Evolutionary conservation across 768 basidiomycete species (phyloP).

Genomic region (Suillus clintonianus): DNA sequence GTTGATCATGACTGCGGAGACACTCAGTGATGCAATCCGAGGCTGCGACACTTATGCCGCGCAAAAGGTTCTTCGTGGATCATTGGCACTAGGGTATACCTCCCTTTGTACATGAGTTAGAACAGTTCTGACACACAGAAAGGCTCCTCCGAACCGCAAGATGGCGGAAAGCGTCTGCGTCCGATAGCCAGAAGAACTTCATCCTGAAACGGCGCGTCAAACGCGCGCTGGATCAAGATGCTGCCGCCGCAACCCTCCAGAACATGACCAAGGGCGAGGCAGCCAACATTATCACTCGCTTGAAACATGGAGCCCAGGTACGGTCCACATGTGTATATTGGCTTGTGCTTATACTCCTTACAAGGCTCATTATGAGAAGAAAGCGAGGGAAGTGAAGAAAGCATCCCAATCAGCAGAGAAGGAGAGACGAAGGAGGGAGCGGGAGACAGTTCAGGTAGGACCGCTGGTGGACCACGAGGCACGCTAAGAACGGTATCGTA

Average conservation of each 20-base stretch:
- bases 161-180: conserved; percentile 67
- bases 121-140: conserved; percentile 6
- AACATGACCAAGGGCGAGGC: conserved; percentile 77
- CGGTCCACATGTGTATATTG: conserved; percentile 2
- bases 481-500: background rate
- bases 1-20: conserved; percentile 52
- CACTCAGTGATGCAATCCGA: conserved; percentile 60
- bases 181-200: conserved; percentile 58
- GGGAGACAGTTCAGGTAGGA: conserved; percentile 65
- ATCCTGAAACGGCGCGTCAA: conserved; percentile 53
- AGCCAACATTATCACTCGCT: conserved; percentile 73
- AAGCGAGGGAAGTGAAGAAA: conserved; percentile 43
- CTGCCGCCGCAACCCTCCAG: conserved; percentile 30
- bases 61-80: conserved; percentile 55
- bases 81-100: conserved; percentile 51
- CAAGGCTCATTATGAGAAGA: conserved; percentile 61
- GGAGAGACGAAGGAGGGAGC: conserved; percentile 51
- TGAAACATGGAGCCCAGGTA: conserved; percentile 78
- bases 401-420: conserved; percentile 38
- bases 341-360: conserved; percentile 1
- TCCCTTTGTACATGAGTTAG: conserved; percentile 6
- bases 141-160: conserved; percentile 64
- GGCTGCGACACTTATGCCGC: conserved; percentile 70
- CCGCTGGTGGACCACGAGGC: conserved; percentile 34
- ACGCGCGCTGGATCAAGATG: conserved; percentile 22